Conservation (phyloP, 2,329 filamentous ascomycete species). For the Paraphaeosphaeria sporulosa region DNA sequence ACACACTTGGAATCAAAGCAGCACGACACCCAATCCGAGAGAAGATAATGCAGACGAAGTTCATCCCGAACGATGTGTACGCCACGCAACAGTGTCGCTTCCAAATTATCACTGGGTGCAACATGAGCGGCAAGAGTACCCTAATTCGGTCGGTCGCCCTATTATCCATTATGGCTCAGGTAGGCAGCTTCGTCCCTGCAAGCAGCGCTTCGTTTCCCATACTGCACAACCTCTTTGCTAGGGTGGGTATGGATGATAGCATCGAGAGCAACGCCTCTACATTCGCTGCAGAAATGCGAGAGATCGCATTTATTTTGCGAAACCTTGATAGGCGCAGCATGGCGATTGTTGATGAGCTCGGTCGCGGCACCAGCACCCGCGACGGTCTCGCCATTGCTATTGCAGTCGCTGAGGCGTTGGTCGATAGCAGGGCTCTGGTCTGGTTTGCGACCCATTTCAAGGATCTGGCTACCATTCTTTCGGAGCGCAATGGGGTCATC, state of each 20-base stretch:
- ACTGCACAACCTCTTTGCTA: conserved; percentile 82
- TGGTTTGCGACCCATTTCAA: conserved; percentile 96
- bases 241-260: conserved; percentile 85
- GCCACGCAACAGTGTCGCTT: conserved; percentile 81
- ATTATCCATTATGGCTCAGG: conserved; percentile 90
- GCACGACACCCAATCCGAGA: conserved; percentile 83
- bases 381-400: conserved; percentile 91
- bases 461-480: conserved; percentile 79
- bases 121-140: conserved; percentile 96
- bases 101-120: conserved; percentile 93
- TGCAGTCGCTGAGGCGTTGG: conserved; percentile 85
- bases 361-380: conserved; percentile 85
- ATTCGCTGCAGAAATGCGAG: conserved; percentile 93
- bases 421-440: conserved; percentile 77
- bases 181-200: conserved; percentile 89
- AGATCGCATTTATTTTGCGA: conserved; percentile 89
- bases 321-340: conserved; percentile 81
- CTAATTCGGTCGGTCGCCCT: conserved; percentile 89
- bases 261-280: conserved; percentile 92
- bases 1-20: conserved; percentile 74
- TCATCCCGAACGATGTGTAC: conserved; percentile 90
- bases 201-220: conserved; percentile 83
- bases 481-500: conserved; percentile 77
- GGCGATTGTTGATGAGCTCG: conserved; percentile 89
- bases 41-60: conserved; percentile 72